Evolutionary conservation across 2,329 filamentous ascomycete genomes (phyloP), one percentile per base, ranked within the genome.

Genomic region (Alternaria tenuissima): DNA sequence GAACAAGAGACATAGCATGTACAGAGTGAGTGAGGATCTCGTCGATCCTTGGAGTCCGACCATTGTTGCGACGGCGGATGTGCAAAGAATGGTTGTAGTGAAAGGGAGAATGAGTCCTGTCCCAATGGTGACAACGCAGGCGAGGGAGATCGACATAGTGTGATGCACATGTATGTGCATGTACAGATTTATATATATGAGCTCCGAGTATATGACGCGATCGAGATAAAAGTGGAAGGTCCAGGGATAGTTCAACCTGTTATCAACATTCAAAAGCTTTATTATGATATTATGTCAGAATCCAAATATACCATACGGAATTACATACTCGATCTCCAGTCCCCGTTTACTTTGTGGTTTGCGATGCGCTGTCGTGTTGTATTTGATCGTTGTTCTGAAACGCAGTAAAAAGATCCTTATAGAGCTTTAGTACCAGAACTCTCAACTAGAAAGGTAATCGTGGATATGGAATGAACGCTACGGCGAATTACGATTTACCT

Each of bases 31-130:
- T 16, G 44, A 51, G 22, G 47, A 48, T 8, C 55, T 64, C 4
- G 16, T 16, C n/a, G 68, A 71, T 9, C 61, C 67, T 2, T 72
- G 70, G 70, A 69, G 68, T 47, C 63, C 64, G 14, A 64, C 61
- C 2, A 63, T 59, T 11, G 52, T 63, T 22, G 64, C 67, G n/a
- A 59, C 66, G n/a, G 64, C 66, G 16, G 57, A 57, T 41, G 55
- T 59, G 12, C 64, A 66, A 24, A 62, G 52, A 30, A 58, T 69
- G 24, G 51, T 64, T 47, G 30, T 67, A 52, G 24, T 65, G 3
- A 55, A 64, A 36, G 65, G 65, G n/a, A 59, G 54, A n/a, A 47
- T 52, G 12, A 63, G 18, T 30, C 28, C 24, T 14, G 39, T 41
- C 18, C 39, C 48, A 5, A 36, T 5, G 20, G 26, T n/a, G 16